Evolutionary conservation across 768 basidiomycete genomes (phyloP).

Genomic region (Amanita muscaria): DNA sequence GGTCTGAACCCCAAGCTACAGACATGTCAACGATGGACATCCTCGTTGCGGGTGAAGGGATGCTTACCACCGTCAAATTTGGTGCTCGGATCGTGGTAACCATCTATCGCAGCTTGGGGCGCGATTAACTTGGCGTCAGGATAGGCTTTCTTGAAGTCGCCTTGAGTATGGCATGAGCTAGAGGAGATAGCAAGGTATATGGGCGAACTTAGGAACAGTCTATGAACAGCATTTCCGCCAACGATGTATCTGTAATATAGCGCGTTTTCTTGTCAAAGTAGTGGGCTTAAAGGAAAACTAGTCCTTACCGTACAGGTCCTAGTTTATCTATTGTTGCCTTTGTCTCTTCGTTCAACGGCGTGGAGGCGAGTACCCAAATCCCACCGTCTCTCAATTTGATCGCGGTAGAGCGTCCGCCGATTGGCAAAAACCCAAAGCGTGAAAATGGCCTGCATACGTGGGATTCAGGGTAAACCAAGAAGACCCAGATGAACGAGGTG

Average conservation of each 20-base stretch:
- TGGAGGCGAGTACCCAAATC: conserved; percentile 80
- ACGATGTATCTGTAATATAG: conserved; percentile 42
- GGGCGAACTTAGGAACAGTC: conserved; percentile 46
- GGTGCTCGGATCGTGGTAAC: conserved; percentile 41
- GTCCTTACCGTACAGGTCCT: conserved; percentile 56
- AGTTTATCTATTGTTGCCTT: conserved; percentile 51
- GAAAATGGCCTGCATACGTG: conserved; percentile 46
- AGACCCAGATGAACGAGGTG: neutral
- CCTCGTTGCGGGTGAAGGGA: neutral
- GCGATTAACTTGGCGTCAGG: conserved; percentile 66
- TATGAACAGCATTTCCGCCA: conserved; percentile 48
- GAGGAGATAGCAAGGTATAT: neutral
- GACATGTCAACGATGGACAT: neutral
- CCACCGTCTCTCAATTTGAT: conserved; percentile 57
- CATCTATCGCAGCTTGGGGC: conserved; percentile 44
- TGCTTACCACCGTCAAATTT: conserved; percentile 55
- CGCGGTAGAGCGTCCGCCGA: conserved; percentile 82
- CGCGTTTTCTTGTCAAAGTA: neutral
- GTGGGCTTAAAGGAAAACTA: neutral
- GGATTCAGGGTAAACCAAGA: neutral
- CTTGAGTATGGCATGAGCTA: conserved; percentile 20
- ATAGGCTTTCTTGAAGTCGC: conserved; percentile 61
- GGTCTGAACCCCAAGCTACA: conserved; percentile 54
- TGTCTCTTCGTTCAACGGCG: conserved; percentile 58
- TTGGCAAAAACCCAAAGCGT: conserved; percentile 56